Evolutionary conservation across 177 flowering plant genomes (phyloP).

Genomic region (Vitis hybrid): DNA sequence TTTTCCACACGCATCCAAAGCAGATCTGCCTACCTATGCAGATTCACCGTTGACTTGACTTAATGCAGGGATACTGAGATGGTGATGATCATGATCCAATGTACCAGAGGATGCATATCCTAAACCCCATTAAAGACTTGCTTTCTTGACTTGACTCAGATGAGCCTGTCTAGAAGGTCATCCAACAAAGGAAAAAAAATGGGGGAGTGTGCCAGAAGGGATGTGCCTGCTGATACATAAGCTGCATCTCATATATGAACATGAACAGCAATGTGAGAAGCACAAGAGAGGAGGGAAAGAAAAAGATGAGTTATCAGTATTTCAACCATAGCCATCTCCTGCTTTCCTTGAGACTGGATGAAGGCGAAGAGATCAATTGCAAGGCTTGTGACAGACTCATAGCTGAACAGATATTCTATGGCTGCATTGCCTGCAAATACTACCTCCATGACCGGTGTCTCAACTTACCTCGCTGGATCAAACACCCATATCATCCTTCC

Average conservation of each 20-base stretch:
- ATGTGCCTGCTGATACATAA: neutral
- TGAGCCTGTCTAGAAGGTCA: too few relatives aligned
- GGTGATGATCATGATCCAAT: too few relatives aligned
- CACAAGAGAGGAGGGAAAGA: neutral
- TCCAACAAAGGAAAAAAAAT: too few relatives aligned
- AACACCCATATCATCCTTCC: constrained; percentile 16
- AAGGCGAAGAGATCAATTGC: neutral
- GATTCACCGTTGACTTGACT: too few relatives aligned
- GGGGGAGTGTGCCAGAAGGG: too few relatives aligned
- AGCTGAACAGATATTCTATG: neutral
- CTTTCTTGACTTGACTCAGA: too few relatives aligned
- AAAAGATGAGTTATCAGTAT: constrained; percentile 5
- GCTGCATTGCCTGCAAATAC: constrained; percentile 16
- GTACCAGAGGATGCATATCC: too few relatives aligned
- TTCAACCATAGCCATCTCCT: constrained; percentile 20
- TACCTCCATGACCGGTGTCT: constrained; percentile 16
- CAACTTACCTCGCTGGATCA: neutral
- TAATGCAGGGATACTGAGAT: too few relatives aligned
- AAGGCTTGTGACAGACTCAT: constrained; percentile 1
- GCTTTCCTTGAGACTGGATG: neutral
- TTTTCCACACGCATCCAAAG: too few relatives aligned
- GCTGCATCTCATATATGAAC: neutral
- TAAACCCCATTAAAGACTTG: too few relatives aligned
- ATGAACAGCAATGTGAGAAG: neutral
- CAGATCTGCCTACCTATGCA: too few relatives aligned